Evolutionary conservation across 768 basidiomycete genomes (phyloP), one percentile per base, ranked within the genome.

Genomic region (Royoungia palumana): DNA sequence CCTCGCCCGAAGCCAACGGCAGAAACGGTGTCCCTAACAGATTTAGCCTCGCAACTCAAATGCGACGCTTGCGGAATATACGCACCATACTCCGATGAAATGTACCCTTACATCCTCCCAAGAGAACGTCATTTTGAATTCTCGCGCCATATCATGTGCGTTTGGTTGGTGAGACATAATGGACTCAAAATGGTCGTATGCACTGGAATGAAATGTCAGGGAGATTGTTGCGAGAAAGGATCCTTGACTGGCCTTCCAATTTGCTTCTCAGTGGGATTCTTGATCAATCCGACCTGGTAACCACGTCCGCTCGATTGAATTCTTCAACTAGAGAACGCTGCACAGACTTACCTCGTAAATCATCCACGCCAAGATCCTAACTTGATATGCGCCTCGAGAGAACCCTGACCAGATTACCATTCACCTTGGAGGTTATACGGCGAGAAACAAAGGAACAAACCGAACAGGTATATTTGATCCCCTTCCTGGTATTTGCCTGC

Each of bases 11-110:
- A 41, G 11, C 81, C 81, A 20, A 84, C 80, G 0, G 81, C 83
- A 35, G 76, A 75, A 7, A 85, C 82, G 2, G 82, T 84, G 50
- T 85, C 83, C 80, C 82, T 83, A 46, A 25, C 25, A 16, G 4
- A 25, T 37, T 8, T 32, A 10, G 24, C 25, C 17, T 30, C 9
- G 16, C 2, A 6, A 27, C 14, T 12, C 4, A 30, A 57, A n/a
- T 32, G 32, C 12, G 21, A 54, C 5, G 17, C 3, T 16, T 6
- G 44, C 14, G 13, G 10, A 22, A 42, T 11, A 12, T 37, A 54
- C 77, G 4, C 49, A 76, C 77, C 75, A 79, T 11, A 75, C 72
- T 1, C 79, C 79, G 24, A 80, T 63, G 47, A 79, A 79, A 24
- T 79, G 72, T 6, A 80, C 72, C 28, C 60, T 55, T 3, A 79